These are phyloP conservation scores for Apophysomyces variabilis DNA, from an alignment of 371 early-diverging fungal species.

Conservation along the genomic window DNA sequence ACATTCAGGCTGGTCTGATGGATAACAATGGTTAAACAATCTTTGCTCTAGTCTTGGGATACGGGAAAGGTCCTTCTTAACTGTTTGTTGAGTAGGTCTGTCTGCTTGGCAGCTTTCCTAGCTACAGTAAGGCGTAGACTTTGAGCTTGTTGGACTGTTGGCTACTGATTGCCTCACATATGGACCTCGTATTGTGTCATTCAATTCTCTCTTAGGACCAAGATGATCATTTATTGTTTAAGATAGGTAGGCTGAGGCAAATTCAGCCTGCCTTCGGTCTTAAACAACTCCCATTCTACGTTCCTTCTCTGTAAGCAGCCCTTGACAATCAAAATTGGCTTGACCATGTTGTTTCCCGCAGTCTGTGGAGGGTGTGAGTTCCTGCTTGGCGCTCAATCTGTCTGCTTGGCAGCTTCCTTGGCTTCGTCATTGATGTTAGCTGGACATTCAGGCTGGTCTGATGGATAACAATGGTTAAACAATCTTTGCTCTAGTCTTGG, in stretches of 20 bases:
- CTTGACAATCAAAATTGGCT: neutral
- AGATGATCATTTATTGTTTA: too few relatives aligned
- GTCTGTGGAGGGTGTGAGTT: neutral
- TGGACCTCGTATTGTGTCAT: too few relatives aligned
- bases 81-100: neutral
- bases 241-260: too few relatives aligned
- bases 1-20: neutral
- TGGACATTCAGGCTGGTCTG: neutral
- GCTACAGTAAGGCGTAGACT: neutral
- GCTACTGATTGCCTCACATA: too few relatives aligned
- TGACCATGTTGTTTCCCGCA: neutral
- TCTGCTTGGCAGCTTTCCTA: neutral
- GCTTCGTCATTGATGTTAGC: neutral
- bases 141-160: neutral
- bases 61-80: neutral
- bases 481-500: neutral
- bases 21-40: neutral
- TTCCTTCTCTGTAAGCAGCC: neutral
- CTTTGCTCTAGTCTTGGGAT: neutral
- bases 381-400: neutral
- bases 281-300: neutral
- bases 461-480: neutral
- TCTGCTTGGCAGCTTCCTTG: constrained; percentile 1
- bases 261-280: too few relatives aligned
- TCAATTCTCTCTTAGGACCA: too few relatives aligned